Evolutionary conservation across 768 basidiomycete genomes (phyloP).

Genomic region (Boletus subcaerulescens): DNA sequence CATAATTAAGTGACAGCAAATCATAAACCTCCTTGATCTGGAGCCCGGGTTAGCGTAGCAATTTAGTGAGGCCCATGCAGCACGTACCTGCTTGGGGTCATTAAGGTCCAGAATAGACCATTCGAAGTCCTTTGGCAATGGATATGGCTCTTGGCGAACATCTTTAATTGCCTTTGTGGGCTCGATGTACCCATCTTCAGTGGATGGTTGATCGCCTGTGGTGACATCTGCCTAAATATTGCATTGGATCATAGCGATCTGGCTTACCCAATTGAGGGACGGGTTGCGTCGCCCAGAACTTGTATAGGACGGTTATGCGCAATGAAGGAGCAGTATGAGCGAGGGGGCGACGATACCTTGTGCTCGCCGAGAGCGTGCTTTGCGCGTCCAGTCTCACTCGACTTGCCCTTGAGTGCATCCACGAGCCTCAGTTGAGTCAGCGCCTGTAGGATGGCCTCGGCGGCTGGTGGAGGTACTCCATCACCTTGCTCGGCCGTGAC

Average conservation of each 20-base stretch:
- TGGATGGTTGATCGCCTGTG: constrained; percentile 58
- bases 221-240: neutral
- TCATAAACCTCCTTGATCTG: constrained; percentile 92
- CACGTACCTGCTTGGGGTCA: constrained; percentile 64
- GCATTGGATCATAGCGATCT: neutral
- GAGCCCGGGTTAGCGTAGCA: neutral
- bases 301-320: constrained; percentile 8
- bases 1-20: constrained; percentile 88
- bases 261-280: constrained; percentile 79
- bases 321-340: neutral
- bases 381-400: constrained; percentile 69
- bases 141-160: constrained; percentile 85
- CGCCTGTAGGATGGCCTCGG: constrained; percentile 64
- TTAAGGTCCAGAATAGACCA: constrained; percentile 84
- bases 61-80: neutral
- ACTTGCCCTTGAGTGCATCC: constrained; percentile 82
- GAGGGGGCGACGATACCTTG: constrained; percentile 53
- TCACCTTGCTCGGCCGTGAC: constrained; percentile 54
- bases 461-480: constrained; percentile 46
- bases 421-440: constrained; percentile 79
- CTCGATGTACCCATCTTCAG: constrained; percentile 88
- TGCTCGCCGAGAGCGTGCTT: constrained; percentile 84
- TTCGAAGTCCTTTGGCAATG: constrained; percentile 88
- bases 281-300: constrained; percentile 99
- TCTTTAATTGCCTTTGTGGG: constrained; percentile 70